Base-by-base conservation (phyloP, 805 yeast genomes). In the Teunomyces atbi region DNA sequence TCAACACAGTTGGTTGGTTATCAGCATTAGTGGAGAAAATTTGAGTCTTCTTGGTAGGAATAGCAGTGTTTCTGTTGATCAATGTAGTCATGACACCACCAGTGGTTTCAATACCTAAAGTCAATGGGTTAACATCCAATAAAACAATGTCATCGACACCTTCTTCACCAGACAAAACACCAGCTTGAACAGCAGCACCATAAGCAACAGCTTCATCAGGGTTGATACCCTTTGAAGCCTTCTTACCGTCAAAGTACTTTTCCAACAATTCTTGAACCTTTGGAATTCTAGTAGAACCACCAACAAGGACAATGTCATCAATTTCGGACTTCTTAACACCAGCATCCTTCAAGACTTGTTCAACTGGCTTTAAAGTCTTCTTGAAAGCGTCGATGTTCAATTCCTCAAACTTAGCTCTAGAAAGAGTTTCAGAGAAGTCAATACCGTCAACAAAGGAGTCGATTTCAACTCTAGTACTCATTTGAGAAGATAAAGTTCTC, bases 11-110 rank as follows among this genome's bases (percentile, higher is more conserved):
- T 68, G 98, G 92, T 81, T 92, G 99, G 83, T 89, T 89, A 83
- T 92, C 99, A 64, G 87, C 96, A 68, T 89, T 96, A 61, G 99
- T 92, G 71, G 99, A 90, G 89, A 92, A 92, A 62, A 96, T 92
- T 82, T 96, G 90, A 71, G 96, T 86, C 87, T 92, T 92, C 78
- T 90, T 87, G 75, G 98, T 92, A 77, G 99, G 99, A 64, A 92
- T 96, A 66, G 98, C 92, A 63, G 98, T 88, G 88, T 94, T 94
- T 83, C 99, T 90, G 79, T 97, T 97, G 62, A 94, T 96, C 73
- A 94, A 96, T 68, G 96, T 94, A 69, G 97, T 96, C 80, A 92
- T 91, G 71, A 94, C 92, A 77, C 94, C 95, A 79, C 99, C 99
- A 79, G 91, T 94, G 87, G 94, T 94, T 79, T 96, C 98, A 75